phyloP scores from a whole-genome alignment of 2,329 filamentous ascomycete genomes.

The Phialocephala sp. region DNA sequence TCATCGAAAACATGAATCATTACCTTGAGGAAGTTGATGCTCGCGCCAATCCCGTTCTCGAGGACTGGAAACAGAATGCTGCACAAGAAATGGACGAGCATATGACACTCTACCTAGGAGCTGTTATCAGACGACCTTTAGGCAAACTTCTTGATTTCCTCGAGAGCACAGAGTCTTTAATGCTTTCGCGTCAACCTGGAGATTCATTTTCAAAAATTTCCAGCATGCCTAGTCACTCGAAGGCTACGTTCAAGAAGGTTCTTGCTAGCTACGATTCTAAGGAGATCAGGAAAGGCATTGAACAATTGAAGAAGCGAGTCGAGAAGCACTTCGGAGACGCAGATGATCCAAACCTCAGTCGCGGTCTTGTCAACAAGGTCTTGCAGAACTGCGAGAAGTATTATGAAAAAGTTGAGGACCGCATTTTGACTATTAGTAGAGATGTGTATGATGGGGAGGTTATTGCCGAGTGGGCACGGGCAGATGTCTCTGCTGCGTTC shows the following conservation, averaged over 20 bases:
- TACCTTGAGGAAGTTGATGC: constrained; percentile 91
- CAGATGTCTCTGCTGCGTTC: constrained; percentile 67
- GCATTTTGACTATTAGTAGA: constrained; percentile 64
- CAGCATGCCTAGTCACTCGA: constrained; percentile 81
- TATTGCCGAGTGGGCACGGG: constrained; percentile 68
- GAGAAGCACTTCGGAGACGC: constrained; percentile 97
- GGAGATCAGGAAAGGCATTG: constrained; percentile 88
- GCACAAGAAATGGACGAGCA: constrained; percentile 82
- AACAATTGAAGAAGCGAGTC: constrained; percentile 85
- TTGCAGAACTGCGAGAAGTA: constrained; percentile 66
- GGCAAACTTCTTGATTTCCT: constrained; percentile 92
- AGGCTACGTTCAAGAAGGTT: constrained; percentile 84
- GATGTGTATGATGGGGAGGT: constrained; percentile 70
- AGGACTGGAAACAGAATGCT: constrained; percentile 83
- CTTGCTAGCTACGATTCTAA: constrained; percentile 80
- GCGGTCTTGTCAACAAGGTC: constrained; percentile 62
- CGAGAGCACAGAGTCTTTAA: constrained; percentile 80
- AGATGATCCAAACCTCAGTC: constrained; percentile 66
- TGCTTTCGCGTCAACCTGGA: constrained; percentile 62
- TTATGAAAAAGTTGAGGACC: constrained; percentile 65
- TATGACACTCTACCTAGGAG: constrained; percentile 83
- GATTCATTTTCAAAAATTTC: constrained; percentile 70
- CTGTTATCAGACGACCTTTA: constrained; percentile 86
- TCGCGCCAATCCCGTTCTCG: constrained; percentile 74
- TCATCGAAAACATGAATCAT: constrained; percentile 99